A percentile compares a stretch with the other conserved stretches of the same genome.
These are phyloP conservation scores for Limtongozyma cylindracea DNA, from an alignment of 805 yeast genomes.

Conservation along the genomic window DNA sequence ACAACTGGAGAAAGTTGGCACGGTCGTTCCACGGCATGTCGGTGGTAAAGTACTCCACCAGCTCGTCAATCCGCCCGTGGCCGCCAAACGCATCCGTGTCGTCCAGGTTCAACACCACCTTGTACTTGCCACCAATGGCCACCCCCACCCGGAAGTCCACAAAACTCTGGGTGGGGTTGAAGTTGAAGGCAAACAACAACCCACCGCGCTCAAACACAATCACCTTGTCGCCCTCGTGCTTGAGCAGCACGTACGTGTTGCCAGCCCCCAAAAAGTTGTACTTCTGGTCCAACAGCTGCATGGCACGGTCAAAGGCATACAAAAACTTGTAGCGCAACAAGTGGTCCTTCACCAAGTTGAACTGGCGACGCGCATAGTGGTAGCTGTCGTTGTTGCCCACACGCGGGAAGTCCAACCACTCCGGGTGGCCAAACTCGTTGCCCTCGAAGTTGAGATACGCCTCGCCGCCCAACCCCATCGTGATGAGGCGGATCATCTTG, in stretches of 20 bases:
- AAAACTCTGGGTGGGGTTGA: constrained; percentile 66
- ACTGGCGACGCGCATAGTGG: constrained; percentile 89
- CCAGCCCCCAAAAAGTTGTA: constrained; percentile 46
- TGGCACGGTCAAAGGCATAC: constrained; percentile 61
- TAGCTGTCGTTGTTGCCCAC: constrained; percentile 69
- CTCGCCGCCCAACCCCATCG: constrained; percentile 89
- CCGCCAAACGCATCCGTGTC: constrained; percentile 45
- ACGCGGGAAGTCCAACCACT: constrained; percentile 95
- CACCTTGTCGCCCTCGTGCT: constrained; percentile 75
- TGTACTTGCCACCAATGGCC: constrained; percentile 52
- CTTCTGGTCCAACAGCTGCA: constrained; percentile 52
- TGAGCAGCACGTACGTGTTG: constrained; percentile 68
- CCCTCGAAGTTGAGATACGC: constrained; percentile 94
- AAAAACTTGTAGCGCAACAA: constrained; percentile 57
- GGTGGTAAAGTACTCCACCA: constrained; percentile 36
- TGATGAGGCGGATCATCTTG: constrained; percentile 68
- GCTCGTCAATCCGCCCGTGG: constrained; percentile 29
- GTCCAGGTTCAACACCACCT: constrained; percentile 56
- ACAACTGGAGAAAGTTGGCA: constrained; percentile 49
- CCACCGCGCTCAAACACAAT: constrained; percentile 59
- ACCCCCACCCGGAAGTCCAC: constrained; percentile 84
- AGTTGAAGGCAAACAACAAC: constrained; percentile 65
- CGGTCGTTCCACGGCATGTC: constrained; percentile 65
- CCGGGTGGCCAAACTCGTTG: constrained; percentile 97
- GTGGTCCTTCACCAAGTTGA: constrained; percentile 63